Evolutionary conservation across 345 rosid genomes (phyloP).

Genomic region (Linum lewisii): DNA sequence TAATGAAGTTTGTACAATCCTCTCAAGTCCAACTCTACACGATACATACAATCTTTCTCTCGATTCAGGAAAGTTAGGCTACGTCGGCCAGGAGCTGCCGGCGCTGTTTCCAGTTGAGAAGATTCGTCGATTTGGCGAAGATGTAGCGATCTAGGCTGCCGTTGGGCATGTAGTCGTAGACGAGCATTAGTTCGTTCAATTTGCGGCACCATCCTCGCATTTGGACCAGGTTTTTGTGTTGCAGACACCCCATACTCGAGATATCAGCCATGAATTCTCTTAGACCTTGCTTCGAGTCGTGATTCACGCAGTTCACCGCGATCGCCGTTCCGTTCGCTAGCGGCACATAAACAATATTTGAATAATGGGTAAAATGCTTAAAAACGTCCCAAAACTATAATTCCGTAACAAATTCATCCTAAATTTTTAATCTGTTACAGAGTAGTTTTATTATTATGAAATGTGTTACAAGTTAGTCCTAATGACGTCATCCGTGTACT

Average conservation of each 20-base stretch:
- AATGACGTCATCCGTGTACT: no score
- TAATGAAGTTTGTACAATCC: no score
- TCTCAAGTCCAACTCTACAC: no score
- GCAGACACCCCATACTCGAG: slow-evolving; percentile 78
- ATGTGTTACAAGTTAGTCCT: no score
- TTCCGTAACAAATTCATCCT: no score
- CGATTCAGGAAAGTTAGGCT: no score
- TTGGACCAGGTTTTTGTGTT: slow-evolving; percentile 74
- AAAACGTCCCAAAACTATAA: no score
- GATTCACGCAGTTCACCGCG: slow-evolving; percentile 81
- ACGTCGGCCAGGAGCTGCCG: slow-evolving; percentile 64
- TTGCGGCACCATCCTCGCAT: slow-evolving; percentile 88
- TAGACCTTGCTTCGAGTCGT: slow-evolving; percentile 79
- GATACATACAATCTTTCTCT: no score
- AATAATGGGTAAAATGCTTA: no score
- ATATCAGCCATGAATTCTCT: slow-evolving; percentile 95
- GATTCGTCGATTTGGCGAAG: slow-evolving; percentile 43
- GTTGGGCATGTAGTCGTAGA: slow-evolving; percentile 20
- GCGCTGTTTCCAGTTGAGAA: slow-evolving; percentile 50
- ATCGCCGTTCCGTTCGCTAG: slow-evolving; percentile 36
- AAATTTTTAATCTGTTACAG: no score
- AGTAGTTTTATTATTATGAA: no score
- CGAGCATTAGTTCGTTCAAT: slow-evolving; percentile 63
- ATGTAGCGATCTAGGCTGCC: slow-evolving; percentile 70
- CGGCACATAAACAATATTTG: no score